phyloP scores from a whole-genome alignment of 1,284 basidiomycete genomes.

The Puccinia hordei region DNA sequence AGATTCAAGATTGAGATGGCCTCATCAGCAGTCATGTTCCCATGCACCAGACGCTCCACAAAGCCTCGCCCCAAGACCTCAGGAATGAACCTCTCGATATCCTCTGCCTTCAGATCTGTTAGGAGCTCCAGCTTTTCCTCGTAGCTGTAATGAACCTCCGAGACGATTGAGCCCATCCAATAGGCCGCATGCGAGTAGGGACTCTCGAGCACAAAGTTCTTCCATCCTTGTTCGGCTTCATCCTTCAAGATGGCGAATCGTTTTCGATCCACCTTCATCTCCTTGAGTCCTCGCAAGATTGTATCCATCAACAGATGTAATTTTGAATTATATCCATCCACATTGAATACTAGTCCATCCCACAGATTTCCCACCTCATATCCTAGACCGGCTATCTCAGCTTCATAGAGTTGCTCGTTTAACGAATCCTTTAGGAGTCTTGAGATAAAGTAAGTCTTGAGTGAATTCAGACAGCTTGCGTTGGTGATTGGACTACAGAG shows the following conservation, averaged over 20 bases:
- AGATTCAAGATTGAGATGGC: constrained; percentile 73
- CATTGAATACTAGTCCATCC: constrained; percentile 71
- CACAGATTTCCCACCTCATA: constrained; percentile 73
- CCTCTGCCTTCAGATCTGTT: constrained; percentile 70
- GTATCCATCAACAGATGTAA: constrained; percentile 74
- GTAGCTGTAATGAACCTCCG: constrained; percentile 34
- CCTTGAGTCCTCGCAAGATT: constrained; percentile 73
- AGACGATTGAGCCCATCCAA: constrained; percentile 34
- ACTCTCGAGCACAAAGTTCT: constrained; percentile 45
- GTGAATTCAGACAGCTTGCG: constrained; percentile 57
- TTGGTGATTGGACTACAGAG: constrained; percentile 59
- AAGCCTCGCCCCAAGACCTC: constrained; percentile 71
- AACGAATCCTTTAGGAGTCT: constrained; percentile 86
- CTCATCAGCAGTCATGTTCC: constrained; percentile 84
- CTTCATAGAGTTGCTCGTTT: constrained; percentile 89
- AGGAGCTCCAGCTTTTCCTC: constrained; percentile 40
- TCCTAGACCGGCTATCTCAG: constrained; percentile 82
- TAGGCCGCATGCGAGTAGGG: constrained; percentile 33
- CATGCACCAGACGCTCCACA: constrained; percentile 76
- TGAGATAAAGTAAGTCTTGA: constrained; percentile 70
- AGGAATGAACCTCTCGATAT: constrained; percentile 71
- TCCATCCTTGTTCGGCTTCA: constrained; percentile 63
- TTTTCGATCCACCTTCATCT: constrained; percentile 70
- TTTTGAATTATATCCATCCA: constrained; percentile 94
- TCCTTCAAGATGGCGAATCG: constrained; percentile 83